Evolutionary conservation across 768 basidiomycete species (phyloP), one percentile per base, ranked within the genome.

Genomic region (Macrocybe gigantea): DNA sequence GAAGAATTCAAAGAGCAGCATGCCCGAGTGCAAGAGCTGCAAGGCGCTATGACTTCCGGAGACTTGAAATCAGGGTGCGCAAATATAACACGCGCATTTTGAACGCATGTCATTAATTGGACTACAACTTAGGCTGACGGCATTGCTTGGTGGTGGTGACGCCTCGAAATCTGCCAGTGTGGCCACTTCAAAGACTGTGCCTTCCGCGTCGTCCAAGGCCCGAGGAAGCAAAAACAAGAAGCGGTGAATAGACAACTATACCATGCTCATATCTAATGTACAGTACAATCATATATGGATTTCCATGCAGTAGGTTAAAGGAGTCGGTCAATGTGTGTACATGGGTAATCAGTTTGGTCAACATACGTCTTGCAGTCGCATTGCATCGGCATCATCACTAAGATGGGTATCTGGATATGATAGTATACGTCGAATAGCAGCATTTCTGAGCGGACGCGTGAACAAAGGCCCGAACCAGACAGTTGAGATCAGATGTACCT

Each of bases 1-100:
- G 75, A 83, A 53, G 85, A 84, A 42, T 70, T 87, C 50, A 78
- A 78, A 51, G 73, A 68, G 52, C 78, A 77, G 37, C 84, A 85
- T 54, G 77, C 72, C 13, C 80, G 74, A 60, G 64, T 82, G 56
- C 59, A 70, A n/a, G 69, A 60, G 34, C 61, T 80, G 29, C 84
- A 84, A 54, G 77, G 60, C 55, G 77, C 82, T 1, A 53, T 85
- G 35, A 71, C 78, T 37, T 77, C 63, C 44, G 83, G 82, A 12
- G 82, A 85, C 53, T 53, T 80, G 52, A 80, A 75, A 54, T 69
- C 72, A 10, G 77, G 82, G 82, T 84, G 64, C 22, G 58, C 22
- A 5, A 5, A 34, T 35, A 7, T 8, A 39, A 15, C 41, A 47
- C 22, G 32, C 45, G 33, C 14, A 37, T 22, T 22, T 13, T 12